phyloP scores from a whole-genome alignment of 345 rosid genomes.

The Camelina sativa region DNA sequence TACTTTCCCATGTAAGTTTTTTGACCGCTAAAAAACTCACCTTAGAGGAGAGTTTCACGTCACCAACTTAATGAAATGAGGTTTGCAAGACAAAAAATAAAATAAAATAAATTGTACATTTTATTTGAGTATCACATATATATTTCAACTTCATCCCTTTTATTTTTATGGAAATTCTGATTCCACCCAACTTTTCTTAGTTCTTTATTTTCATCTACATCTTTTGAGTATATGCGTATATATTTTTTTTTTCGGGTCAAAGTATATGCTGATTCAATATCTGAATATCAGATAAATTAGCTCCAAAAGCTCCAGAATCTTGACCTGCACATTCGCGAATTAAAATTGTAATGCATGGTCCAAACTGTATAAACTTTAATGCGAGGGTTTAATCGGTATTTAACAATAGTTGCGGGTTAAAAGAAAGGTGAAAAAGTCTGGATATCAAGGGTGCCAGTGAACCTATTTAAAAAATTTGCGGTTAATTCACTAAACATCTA shows the following conservation, averaged over 20 bases:
- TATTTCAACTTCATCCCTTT: not conserved
- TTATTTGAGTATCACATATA: not conserved
- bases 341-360: not conserved
- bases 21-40: too few relatives aligned
- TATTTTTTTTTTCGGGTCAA: too few relatives aligned
- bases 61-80: too few relatives aligned
- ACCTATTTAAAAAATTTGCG: not conserved
- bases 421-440: not conserved
- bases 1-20: too few relatives aligned
- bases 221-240: too few relatives aligned
- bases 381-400: not conserved
- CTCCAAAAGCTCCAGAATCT: not conserved
- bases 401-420: not conserved
- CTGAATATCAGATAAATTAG: not conserved
- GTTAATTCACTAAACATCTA: not conserved
- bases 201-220: not conserved
- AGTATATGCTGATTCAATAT: too few relatives aligned
- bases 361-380: not conserved
- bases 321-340: conserved; percentile 10
- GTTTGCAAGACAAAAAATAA: too few relatives aligned
- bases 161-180: not conserved
- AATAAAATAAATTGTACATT: not conserved
- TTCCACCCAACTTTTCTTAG: not conserved
- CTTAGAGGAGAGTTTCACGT: too few relatives aligned
- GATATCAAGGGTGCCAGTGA: not conserved